Conservation (phyloP, 352 stramenopile genomes). For the Phytopythium vexans region DNA sequence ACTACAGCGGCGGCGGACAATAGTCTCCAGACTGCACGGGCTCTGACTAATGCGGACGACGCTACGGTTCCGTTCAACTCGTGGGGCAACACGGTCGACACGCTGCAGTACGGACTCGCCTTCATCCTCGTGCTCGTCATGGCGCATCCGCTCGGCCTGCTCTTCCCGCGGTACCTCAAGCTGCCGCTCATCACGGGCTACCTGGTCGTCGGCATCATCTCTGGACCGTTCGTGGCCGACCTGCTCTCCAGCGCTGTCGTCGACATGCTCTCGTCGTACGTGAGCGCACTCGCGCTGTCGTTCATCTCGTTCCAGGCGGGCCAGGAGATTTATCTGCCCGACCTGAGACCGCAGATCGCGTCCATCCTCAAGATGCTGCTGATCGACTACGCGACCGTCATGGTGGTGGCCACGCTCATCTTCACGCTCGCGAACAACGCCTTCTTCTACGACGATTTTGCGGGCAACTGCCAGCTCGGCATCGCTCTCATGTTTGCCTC, state of each 20-base stretch:
- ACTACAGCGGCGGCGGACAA: constrained; percentile 3
- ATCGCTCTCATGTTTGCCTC: constrained; percentile 68
- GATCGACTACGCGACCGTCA: constrained; percentile 44
- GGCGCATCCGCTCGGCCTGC: constrained; percentile 47
- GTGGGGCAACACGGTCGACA: constrained; percentile 28
- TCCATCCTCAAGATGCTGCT: constrained; percentile 39
- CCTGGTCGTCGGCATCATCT: constrained; percentile 46
- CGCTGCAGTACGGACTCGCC: constrained; percentile 36
- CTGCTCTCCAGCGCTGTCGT: constrained; percentile 39
- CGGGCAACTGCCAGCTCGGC: constrained; percentile 40
- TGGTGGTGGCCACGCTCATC: constrained; percentile 39
- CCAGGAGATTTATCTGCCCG: constrained; percentile 62
- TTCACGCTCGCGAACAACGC: constrained; percentile 36
- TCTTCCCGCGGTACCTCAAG: constrained; percentile 47
- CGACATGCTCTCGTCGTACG: constrained; percentile 38
- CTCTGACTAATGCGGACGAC: constrained; percentile 13
- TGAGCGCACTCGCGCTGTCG: constrained; percentile 57
- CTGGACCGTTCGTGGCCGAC: constrained; percentile 52
- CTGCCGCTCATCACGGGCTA: constrained; percentile 65
- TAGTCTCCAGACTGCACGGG: constrained; percentile 6
- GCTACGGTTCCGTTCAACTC: constrained; percentile 37
- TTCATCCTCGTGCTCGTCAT: constrained; percentile 52
- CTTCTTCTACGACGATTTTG: constrained; percentile 56
- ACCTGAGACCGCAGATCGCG: constrained; percentile 55
- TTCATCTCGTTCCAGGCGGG: constrained; percentile 74